phyloP scores from a whole-genome alignment of 345 rosid genomes.

The Brassica juncea region DNA sequence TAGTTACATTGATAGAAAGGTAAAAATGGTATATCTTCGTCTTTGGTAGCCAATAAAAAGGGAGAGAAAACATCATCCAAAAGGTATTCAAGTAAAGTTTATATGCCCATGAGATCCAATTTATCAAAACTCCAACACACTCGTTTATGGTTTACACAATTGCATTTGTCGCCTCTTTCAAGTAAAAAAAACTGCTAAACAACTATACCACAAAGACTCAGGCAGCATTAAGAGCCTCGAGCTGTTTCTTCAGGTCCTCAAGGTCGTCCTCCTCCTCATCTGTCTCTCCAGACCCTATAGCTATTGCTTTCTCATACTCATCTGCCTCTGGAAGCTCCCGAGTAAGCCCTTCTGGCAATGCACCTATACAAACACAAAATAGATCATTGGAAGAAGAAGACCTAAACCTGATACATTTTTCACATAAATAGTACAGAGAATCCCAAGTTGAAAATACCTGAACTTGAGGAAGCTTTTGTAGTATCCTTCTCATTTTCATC shows the following conservation, averaged over 20 bases:
- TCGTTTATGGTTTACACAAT: constrained; percentile 16
- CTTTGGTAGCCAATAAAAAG: not conserved
- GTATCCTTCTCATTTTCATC: constrained; percentile 55
- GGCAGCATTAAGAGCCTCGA: constrained; percentile 79
- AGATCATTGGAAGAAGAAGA: not conserved
- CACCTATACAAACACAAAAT: constrained; percentile 43
- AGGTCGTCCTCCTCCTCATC: constrained; percentile 54
- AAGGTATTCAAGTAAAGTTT: not conserved
- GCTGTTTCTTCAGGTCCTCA: constrained; percentile 79
- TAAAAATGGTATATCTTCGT: not conserved
- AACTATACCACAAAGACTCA: constrained; percentile 18
- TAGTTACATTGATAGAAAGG: not conserved
- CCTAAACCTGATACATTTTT: not conserved
- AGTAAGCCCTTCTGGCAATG: constrained; percentile 84
- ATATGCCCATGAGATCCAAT: constrained; percentile 17
- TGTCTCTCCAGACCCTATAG: constrained; percentile 47
- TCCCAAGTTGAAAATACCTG: constrained; percentile 48
- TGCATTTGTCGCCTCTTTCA: constrained; percentile 32
- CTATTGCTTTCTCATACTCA: constrained; percentile 47
- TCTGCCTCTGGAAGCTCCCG: constrained; percentile 87
- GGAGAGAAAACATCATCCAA: not conserved
- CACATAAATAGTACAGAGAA: not conserved
- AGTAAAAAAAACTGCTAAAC: constrained; percentile 4
- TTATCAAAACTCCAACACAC: constrained; percentile 4
- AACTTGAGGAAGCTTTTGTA: constrained; percentile 48